These are phyloP conservation scores for Scopulariopsis brevicaulis DNA, from an alignment of 2,329 filamentous ascomycete genomes.

Conservation along the genomic window DNA sequence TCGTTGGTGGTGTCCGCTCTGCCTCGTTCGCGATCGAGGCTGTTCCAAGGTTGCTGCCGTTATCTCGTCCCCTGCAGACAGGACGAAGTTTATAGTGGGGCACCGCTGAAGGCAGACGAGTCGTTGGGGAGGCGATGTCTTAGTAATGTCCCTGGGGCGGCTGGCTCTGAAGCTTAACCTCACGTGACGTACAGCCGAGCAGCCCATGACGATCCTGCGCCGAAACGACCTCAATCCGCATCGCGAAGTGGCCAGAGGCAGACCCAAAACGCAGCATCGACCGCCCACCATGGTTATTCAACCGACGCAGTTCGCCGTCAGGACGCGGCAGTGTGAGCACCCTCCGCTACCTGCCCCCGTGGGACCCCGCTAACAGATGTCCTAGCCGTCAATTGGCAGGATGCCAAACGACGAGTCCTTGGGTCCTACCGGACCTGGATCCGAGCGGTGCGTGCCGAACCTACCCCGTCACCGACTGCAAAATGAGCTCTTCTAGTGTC, in stretches of 20 bases:
- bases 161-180: background rate
- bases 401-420: conserved; percentile 80
- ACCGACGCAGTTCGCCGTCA: conserved; percentile 81
- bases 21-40: background rate
- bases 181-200: background rate
- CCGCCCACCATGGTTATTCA: conserved; percentile 68
- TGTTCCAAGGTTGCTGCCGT: background rate
- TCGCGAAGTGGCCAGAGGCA: conserved; percentile 1
- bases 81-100: background rate
- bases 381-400: conserved; percentile 74
- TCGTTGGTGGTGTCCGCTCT: background rate
- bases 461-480: background rate
- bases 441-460: conserved; percentile 63
- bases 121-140: background rate
- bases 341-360: background rate
- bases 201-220: background rate
- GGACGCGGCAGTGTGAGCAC: conserved; percentile 64
- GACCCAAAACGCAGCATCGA: conserved; percentile 13
- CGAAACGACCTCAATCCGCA: background rate
- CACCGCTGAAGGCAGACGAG: background rate
- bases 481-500: background rate
- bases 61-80: background rate
- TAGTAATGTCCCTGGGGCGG: background rate
- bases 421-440: conserved; percentile 92
- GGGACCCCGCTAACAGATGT: conserved; percentile 21